phyloP scores from a whole-genome alignment of 2,329 filamentous ascomycete species.

The Chaetothyriales sp. region DNA sequence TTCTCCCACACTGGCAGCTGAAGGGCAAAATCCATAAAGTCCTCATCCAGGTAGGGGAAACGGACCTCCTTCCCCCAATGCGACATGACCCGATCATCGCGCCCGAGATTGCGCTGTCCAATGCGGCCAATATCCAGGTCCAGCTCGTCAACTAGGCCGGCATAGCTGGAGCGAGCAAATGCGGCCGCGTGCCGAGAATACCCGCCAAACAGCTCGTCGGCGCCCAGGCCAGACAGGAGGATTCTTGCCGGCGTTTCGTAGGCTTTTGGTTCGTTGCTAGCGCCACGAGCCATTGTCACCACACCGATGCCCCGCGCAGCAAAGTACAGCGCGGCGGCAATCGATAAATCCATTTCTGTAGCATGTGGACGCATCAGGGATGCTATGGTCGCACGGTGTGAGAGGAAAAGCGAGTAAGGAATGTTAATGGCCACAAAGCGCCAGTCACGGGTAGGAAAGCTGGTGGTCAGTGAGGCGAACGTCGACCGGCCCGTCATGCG shows the following conservation, averaged over 20 bases:
- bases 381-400: constrained; percentile 56
- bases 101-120: constrained; percentile 84
- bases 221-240: constrained; percentile 80
- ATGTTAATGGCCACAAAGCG: constrained; percentile 71
- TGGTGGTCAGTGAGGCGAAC: constrained; percentile 54
- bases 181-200: constrained; percentile 75
- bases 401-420: constrained; percentile 59
- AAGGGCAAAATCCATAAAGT: constrained; percentile 69
- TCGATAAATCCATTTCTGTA: constrained; percentile 97
- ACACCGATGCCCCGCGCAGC: constrained; percentile 60
- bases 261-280: constrained; percentile 7
- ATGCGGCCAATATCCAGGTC: constrained; percentile 72
- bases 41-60: constrained; percentile 83
- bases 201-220: constrained; percentile 90
- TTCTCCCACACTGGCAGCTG: constrained; percentile 65
- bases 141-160: constrained; percentile 65
- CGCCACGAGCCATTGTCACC: constrained; percentile 19
- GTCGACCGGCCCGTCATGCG: constrained; percentile 73
- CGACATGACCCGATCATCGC: constrained; percentile 81
- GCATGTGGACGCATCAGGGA: constrained; percentile 82
- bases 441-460: constrained; percentile 62
- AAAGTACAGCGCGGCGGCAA: constrained; percentile 88
- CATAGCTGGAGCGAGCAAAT: constrained; percentile 54
- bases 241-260: constrained; percentile 66
- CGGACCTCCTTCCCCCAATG: constrained; percentile 80